Conservation (phyloP, 179 eudicot genomes). For the Dionaea muscipula region DNA sequence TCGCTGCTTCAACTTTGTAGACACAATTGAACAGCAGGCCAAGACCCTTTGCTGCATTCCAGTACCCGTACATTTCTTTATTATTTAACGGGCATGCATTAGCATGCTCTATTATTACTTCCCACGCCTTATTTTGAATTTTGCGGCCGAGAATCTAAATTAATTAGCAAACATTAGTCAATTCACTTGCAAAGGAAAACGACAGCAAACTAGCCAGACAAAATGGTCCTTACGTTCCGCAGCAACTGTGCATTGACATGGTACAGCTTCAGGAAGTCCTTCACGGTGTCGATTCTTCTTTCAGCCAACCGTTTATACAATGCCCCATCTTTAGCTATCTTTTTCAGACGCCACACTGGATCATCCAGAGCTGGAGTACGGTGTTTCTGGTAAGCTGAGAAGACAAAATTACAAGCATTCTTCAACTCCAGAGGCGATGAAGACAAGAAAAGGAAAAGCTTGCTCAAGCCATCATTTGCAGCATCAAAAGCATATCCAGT, state of each 20-base stretch:
- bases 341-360: slow-evolving; percentile 31
- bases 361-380: slow-evolving; percentile 26
- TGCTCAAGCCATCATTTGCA: no score
- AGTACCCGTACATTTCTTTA: slow-evolving; percentile 16
- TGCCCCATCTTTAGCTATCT: slow-evolving; percentile 26
- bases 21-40: slow-evolving; percentile 25
- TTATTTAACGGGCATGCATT: slow-evolving; percentile 23
- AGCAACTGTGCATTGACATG: slow-evolving; percentile 15
- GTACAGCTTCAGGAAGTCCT: slow-evolving; percentile 26
- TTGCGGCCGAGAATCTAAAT: slow-evolving; percentile 29
- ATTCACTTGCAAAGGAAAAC: background rate
- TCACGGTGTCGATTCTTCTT: slow-evolving; percentile 27
- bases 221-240: slow-evolving; percentile 18
- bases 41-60: slow-evolving; percentile 10
- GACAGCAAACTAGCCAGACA: background rate
- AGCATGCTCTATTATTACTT: slow-evolving; percentile 30
- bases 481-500: no score
- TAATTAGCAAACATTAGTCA: background rate
- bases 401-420: background rate
- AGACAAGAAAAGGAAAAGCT: no score
- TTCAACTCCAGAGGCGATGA: no score
- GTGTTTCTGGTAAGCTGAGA: slow-evolving; percentile 36
- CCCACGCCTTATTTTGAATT: slow-evolving; percentile 30
- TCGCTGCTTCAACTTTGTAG: slow-evolving; percentile 25
- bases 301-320: slow-evolving; percentile 20